phyloP scores from a whole-genome alignment of 2,329 filamentous ascomycete species.

The Volutella citrinella region DNA sequence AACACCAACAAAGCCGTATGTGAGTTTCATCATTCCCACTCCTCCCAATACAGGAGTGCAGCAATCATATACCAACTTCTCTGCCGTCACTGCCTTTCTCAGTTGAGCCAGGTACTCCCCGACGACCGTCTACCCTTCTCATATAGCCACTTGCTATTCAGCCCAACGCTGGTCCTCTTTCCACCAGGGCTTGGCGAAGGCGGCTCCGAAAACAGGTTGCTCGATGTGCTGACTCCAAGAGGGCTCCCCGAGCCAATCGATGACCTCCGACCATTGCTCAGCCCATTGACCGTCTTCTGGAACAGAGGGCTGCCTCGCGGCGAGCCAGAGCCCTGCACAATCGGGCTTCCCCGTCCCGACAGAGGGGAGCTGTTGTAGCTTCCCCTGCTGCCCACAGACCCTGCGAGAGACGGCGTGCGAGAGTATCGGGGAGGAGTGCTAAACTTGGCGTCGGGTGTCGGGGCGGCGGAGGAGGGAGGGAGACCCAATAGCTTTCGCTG shows the following conservation, averaged over 20 bases:
- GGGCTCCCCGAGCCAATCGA: conserved; percentile 61
- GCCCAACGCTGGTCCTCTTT: conserved; percentile 69
- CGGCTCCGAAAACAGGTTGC: conserved; percentile 54
- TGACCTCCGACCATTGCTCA: conserved; percentile 50
- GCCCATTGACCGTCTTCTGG: conserved; percentile 61
- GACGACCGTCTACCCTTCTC: conserved; percentile 68
- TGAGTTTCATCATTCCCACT: no score
- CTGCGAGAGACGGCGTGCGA: conserved; percentile 64
- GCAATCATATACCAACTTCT: no score
- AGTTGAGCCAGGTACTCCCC: conserved; percentile 39
- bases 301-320: conserved; percentile 53
- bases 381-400: conserved; percentile 59
- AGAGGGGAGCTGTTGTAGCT: conserved; percentile 58
- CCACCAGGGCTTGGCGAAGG: conserved; percentile 67
- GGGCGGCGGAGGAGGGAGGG: conserved; percentile 58
- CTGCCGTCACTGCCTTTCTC: no score
- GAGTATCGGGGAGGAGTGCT: conserved; percentile 86
- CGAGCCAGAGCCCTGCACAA: conserved; percentile 32
- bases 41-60: no score
- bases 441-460: conserved; percentile 67
- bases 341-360: conserved; percentile 53
- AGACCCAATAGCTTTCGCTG: conserved; percentile 85
- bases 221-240: conserved; percentile 46
- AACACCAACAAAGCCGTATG: no score
- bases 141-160: conserved; percentile 96